Base-by-base conservation (phyloP, 306 rosid genomes). In the Vigna angularis region DNA sequence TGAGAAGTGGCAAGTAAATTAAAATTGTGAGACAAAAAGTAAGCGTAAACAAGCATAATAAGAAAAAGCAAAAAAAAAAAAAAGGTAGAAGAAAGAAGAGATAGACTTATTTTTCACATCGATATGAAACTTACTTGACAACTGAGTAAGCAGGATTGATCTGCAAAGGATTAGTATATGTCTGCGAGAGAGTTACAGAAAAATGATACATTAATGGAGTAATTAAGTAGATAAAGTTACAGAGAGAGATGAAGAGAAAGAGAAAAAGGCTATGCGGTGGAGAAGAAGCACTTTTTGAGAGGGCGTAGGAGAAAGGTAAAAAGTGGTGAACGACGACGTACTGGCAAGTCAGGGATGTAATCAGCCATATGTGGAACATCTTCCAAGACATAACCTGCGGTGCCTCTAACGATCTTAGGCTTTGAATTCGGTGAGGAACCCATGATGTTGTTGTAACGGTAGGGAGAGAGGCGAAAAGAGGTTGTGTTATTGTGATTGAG, bases 141-240 rank as follows among this genome's bases (percentile, higher is more conserved):
- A 91, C 99, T 10, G 99, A 96, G 79, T 93, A 96, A 7, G 98
- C 97, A 55, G 98, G 90, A 84, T 91, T 91, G 85, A 90, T 90
- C 83, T 96, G 97, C 86, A 96, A 83, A 1, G 97, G 99, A 88
- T 96, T 96, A 13, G 89, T 26, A 85, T 86, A 82, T 4, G 93
- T 88, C 98, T 95, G 88, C 75, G 66, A 44, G n/a, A 56, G 47
- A 42, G 15, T 45, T 45, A 45, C 57, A 82, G 5, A 65, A 36
- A 50, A 30, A 30, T 7, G 11, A 47, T 11, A 38, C 2, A 17
- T 47, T 12, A 65, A 62, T 62, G 1, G 7, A 53, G 26, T 7
- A 17, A 7, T 40, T 42, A 42, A 42, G 47, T 42, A 2, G 3
- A 42, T 2, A 42, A 42, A 42, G 47, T 42, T 42, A 42, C 47